Base-by-base conservation (phyloP, 2,329 filamentous ascomycete genomes). In the Tolypocladium endophyticum region DNA sequence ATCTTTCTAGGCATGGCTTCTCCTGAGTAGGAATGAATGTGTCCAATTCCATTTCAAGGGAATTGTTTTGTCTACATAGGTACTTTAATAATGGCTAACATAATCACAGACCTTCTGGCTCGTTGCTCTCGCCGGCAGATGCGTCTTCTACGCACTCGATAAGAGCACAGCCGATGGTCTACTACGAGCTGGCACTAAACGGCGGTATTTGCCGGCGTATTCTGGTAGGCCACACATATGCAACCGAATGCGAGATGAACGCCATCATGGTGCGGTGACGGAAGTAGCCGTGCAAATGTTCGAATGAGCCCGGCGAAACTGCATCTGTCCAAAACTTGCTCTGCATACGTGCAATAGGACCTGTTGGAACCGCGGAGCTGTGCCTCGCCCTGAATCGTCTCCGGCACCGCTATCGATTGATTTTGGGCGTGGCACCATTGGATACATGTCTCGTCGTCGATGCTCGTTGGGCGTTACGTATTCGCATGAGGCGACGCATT, bases 241-340 rank as follows among this genome's bases (percentile, higher is more conserved):
- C 43, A 57, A 1, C 62, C 60, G 1, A 57, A 62, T 30, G 25
- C 2, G 67, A 72, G 45, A 30, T 72, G n/a, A 67, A 67, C 16
- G 5, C 65, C 2, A 68, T 64, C 4, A 66, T 1, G 73, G 72
- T 4, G 71, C 74, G 2, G 71, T 72, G 1, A 76, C 76, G n/a
- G 74, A 76, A 53, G 71, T 72, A 1, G 69, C 72, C 18, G 69
- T 69, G 0, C 72, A 76, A 53, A 76, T 77, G 63, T 77, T 72
- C 0, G 70, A 70, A 8, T n/a, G 41, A 8, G 23, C n/a, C 2
- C 41, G 4, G 9, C n/a, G 1, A 25, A 14, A 4, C 41, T n/a
- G 41, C 41, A 9, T 11, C 18, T 45, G 23, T 12, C 47, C 6
- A 9, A 4, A 18, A 1, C 6, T 41, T n/a, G 7, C 20, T 2